These are phyloP conservation scores for Aphanomyces cochlioides DNA, from an alignment of 352 stramenopile species.

Conservation along the genomic window DNA sequence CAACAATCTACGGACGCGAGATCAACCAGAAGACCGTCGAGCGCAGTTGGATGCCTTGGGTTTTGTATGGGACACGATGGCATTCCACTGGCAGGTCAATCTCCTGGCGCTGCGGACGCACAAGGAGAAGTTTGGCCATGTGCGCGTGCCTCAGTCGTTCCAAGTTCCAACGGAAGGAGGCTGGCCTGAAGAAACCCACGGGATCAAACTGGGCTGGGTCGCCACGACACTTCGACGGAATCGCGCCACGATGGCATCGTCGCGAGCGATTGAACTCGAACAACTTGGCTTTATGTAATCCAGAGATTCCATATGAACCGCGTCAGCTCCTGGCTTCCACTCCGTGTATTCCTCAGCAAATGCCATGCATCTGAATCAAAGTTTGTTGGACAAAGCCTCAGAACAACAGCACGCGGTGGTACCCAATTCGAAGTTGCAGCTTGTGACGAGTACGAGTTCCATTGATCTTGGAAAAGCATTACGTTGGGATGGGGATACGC, in stretches of 20 bases:
- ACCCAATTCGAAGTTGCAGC: no score
- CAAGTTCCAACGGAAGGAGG: not conserved
- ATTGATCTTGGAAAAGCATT: no score
- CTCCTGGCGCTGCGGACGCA: not conserved
- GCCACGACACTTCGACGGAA: not conserved
- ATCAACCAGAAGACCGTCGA: not conserved
- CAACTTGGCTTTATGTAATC: not conserved
- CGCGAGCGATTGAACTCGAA: not conserved
- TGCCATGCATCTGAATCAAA: no score
- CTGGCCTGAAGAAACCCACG: no score
- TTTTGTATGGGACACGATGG: conserved; percentile 8
- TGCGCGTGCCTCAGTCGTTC: not conserved
- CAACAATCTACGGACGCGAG: conserved; percentile 52
- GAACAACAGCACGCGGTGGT: no score
- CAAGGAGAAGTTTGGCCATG: not conserved
- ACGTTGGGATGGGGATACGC: no score
- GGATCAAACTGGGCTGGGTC: not conserved
- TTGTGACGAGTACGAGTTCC: no score
- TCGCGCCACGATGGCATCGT: not conserved
- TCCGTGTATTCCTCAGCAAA: no score
- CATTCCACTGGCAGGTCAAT: not conserved
- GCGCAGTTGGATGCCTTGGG: not conserved
- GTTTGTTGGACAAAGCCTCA: no score
- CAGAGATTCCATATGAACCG: no score
- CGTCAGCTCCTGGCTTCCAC: no score